Conservation (phyloP, 1,284 basidiomycete species). For the Mycosarcoma maydis region DNA sequence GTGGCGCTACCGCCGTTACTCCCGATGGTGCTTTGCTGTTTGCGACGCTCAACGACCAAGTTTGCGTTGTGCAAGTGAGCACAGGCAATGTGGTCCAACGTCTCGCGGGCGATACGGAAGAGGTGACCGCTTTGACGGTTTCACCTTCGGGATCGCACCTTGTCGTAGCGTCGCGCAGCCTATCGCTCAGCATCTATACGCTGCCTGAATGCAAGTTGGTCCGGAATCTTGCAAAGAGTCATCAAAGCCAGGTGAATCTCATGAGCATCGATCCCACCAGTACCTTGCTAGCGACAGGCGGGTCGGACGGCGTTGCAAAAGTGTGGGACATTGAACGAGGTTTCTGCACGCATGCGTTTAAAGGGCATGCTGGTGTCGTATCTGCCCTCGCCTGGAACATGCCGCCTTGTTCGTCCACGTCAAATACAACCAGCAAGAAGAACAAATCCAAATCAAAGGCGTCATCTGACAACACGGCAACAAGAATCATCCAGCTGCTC, state of each 20-base stretch:
- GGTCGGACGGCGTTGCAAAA: slow-evolving; percentile 94
- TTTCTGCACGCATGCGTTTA: slow-evolving; percentile 92
- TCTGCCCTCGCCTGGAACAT: slow-evolving; percentile 88
- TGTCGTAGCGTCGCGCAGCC: slow-evolving; percentile 70
- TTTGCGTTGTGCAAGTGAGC: slow-evolving; percentile 80
- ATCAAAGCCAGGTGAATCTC: slow-evolving; percentile 91
- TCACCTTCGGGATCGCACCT: slow-evolving; percentile 66
- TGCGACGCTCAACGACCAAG: slow-evolving; percentile 86
- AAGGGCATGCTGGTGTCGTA: slow-evolving; percentile 89
- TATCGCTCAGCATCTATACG: slow-evolving; percentile 70
- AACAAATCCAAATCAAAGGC: slow-evolving; percentile 17
- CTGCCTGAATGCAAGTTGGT: slow-evolving; percentile 69
- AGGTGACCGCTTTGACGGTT: slow-evolving; percentile 70
- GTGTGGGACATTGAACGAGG: slow-evolving; percentile 91
- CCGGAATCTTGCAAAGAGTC: slow-evolving; percentile 81
- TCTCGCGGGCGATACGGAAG: slow-evolving; percentile 68
- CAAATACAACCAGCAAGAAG: too few species aligned
- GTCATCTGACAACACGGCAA: background rate
- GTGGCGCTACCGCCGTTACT: slow-evolving; percentile 75
- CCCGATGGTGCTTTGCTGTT: slow-evolving; percentile 82
- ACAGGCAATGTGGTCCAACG: slow-evolving; percentile 75
- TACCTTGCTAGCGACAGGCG: slow-evolving; percentile 90
- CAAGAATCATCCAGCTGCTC: slow-evolving; percentile 77
- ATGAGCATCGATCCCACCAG: slow-evolving; percentile 81
- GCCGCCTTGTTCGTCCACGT: too few species aligned